Base-by-base conservation (phyloP, 2,329 filamentous ascomycete genomes). In the Monilinia fructigena region DNA sequence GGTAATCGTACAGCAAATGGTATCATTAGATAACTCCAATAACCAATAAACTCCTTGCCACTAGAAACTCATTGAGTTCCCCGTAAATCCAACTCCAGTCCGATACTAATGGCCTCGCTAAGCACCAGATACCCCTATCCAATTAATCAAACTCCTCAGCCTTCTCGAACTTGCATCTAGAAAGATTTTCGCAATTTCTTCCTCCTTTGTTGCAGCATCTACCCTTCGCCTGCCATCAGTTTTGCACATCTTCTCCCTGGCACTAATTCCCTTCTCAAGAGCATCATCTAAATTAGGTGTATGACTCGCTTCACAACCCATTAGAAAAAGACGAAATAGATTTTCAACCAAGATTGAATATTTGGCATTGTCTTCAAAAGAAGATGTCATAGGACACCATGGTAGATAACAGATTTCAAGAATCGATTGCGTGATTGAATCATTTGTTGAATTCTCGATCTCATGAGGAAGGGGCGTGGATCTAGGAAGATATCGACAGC, bases 281-380 rank as follows among this genome's bases (percentile, higher is more conserved):
- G 83, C 81, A 0, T 74, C 65, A 48, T 77, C 77, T 20, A 89
- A 69, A 7, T 69, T 70, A 1, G 65, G 64, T 0, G 70, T 72
- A 54, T 72, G 55, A 40, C 53, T 59, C 40, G 73, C 72, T 4
- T 72, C 78, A 50, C 69, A 77, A 63, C 28, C 67, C 68, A 74
- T 79, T 53, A 74, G 60, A 38, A 87, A 76, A 12, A 84, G 72
- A 2, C 82, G 76, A 20, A 86, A 70, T 48, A 87, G 71, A 2
- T 78, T 78, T 74, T 89, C 86, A 0, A 86, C 75, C 47, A 86
- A 70, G 38, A 88, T 76, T 4, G 82, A 83, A 16, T 88, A 79
- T 69, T 84, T 85, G 6, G 83, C 82, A 71, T 89, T 88, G 55
- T 87, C 85, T 1, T 78, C 76, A 1, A 79, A 72, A 12, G 76